Evolutionary conservation across 2,329 filamentous ascomycete genomes (phyloP), one percentile per base, ranked within the genome.

Genomic region (Epichloe sylvatica): DNA sequence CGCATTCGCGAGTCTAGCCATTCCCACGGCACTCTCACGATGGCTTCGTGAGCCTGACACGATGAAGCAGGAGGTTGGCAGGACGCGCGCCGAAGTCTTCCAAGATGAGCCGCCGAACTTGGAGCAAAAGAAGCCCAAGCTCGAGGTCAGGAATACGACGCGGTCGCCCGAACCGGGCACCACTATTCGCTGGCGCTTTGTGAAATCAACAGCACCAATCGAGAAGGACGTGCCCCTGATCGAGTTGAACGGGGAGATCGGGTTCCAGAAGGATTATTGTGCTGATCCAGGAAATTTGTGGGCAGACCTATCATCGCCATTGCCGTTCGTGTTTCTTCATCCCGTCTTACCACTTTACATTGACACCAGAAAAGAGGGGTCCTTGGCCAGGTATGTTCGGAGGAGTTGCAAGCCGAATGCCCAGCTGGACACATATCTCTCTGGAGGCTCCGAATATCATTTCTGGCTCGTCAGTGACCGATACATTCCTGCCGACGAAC

Each of bases 391-490:
- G 42, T 96, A 92, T 62, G 81, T 94, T n/a, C 81, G 92, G 50
- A 80, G 91, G 56, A 97, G 92, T 59, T 98, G 92, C 69, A 81
- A 79, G 53, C 87, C 92, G 1, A 98, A 97, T 60, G 80, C 92
- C n/a, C 76, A 78, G 34, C 73, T 97, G 58, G 90, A 92, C 62
- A 94, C 90, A 0, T 86, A 89, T 56, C 78, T 96, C 45, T 86
- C 86, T 2, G 82, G 81, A 44, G 76, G 77, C 3, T 82, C 81
- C 1, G 83, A 91, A 55, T 94, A 91, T 61, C 87, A 92, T 62
- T 95, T 97, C 64, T 96, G 91, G 78, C 83, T 96, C 54, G 80
- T 95, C 52, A 89, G 88, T 58, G 86, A 86, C 57, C 78, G 84
- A 48, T 75, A 83, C 37, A 89, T 97, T 50, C 67, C 75, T 15